Base-by-base conservation (phyloP, 139 green algal genomes). In the Gonium pectorale region DNA sequence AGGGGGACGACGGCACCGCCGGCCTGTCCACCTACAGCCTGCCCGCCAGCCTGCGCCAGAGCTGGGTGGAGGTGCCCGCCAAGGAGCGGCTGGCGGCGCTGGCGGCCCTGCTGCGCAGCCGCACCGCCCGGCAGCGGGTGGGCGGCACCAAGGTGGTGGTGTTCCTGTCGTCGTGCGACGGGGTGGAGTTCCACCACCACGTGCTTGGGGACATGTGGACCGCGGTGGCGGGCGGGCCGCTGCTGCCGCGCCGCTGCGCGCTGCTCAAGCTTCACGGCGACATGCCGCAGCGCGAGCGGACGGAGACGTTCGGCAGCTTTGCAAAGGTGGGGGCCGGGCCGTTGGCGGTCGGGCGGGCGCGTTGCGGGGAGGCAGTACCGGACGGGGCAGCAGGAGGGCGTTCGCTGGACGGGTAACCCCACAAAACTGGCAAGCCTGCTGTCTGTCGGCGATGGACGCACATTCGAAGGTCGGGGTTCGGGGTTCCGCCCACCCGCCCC, bases 191-290 rank as follows among this genome's bases (percentile, higher is more conserved):
- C 80, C 89, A 94, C 41, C 90, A 97, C 79, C 54, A 82, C 35
- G 62, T 97, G 49, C 84, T 98, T 41, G 83, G 52, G 3, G 62
- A 69, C 40, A 60, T 86, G 69, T 89, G 83, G 73, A 51, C 51
- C 46, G 51, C 85, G 49, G 70, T 80, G 27, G 75, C 83, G 15
- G 86, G 86, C 11, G 40, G 49, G 66, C 81, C 69, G 31, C 79
- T 95, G 86, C 78, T 93, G 80, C 67, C 71, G n/a, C 88, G 89
- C 0, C 5, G 26, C 1, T n/a, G 33, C 4, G n/a, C 17, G 40
- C 41, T 98, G 59, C 91, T 96, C 51, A 97, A 96, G 90, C 93
- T 99, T 75, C 97, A 99, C 86, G 97, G 97, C 21, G 97, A 97
- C 86, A 94, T 99, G 90, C 44, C 80, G 22, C 96, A 98, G 88